A percentile compares a stretch with the other conserved stretches of the same genome.
These are phyloP conservation scores for Solanum hybrid DNA, from an alignment of 305 asterid genomes.

Conservation along the genomic window DNA sequence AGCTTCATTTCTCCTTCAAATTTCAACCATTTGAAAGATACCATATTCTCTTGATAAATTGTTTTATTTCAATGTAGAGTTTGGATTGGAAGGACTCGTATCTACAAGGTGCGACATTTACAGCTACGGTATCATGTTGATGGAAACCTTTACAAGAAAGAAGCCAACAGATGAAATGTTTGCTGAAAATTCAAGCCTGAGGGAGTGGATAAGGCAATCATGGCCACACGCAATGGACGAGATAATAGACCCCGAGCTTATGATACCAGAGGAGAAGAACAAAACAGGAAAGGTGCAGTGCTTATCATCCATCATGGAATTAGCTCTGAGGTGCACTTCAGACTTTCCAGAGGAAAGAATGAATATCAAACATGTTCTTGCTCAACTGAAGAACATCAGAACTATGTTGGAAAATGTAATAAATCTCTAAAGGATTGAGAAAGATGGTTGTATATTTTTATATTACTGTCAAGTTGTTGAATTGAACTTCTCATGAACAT, in stretches of 20 bases:
- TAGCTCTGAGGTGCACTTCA: constrained; percentile 2
- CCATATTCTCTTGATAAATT: neutral
- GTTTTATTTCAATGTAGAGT: neutral
- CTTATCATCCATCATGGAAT: constrained; percentile 1
- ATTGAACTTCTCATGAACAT: neutral
- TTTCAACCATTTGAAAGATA: neutral
- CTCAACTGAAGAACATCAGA: neutral
- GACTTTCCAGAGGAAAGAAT: constrained; percentile 3
- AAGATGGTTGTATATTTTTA: neutral
- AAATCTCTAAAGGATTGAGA: neutral
- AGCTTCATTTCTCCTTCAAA: neutral
- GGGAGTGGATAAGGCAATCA: constrained; percentile 3
- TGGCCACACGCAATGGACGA: neutral
- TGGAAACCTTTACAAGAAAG: constrained; percentile 14
- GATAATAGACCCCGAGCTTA: neutral
- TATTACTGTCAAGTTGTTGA: neutral
- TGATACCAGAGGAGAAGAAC: neutral
- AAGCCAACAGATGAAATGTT: constrained; percentile 4
- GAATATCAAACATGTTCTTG: constrained; percentile 5
- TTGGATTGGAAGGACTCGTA: constrained; percentile 11
- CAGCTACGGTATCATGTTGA: constrained; percentile 13
- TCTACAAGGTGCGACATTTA: constrained; percentile 11
- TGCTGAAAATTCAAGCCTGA: neutral
- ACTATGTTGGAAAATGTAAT: constrained; percentile 2
- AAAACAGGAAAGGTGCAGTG: neutral